A percentile compares a stretch with the other conserved stretches of the same genome.
These are phyloP conservation scores for Mimosa bimucronata DNA, from an alignment of 306 rosid genomes.

Conservation along the genomic window DNA sequence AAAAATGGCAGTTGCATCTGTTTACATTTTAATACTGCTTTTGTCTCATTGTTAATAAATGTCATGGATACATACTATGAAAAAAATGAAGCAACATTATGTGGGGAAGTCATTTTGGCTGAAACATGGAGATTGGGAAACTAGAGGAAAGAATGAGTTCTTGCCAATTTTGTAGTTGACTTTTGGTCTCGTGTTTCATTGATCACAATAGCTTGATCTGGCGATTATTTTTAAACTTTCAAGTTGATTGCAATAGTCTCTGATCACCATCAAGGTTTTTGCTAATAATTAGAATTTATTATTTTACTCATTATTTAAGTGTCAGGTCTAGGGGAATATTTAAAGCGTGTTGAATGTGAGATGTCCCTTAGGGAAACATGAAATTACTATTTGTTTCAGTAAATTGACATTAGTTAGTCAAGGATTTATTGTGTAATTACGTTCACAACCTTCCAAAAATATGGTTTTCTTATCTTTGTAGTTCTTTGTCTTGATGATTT, in stretches of 20 bases:
- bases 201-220: neutral
- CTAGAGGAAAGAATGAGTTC: neutral
- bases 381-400: no score
- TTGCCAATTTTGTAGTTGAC: no score
- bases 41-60: neutral
- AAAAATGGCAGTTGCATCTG: neutral
- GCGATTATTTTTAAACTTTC: neutral
- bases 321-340: no score
- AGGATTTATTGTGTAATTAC: no score
- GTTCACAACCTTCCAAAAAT: no score
- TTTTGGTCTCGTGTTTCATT: neutral
- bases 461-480: conserved; percentile 1
- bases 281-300: neutral
- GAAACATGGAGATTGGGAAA: neutral
- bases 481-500: neutral
- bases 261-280: no score
- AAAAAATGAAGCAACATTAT: neutral
- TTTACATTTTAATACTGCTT: neutral
- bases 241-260: neutral
- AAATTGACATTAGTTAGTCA: no score
- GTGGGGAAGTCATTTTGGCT: neutral
- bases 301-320: no score
- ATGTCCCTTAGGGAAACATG: no score
- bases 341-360: no score
- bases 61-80: neutral